Conservation (phyloP, 1,139 yeast genomes). For the Lipomyces yarrowii region DNA sequence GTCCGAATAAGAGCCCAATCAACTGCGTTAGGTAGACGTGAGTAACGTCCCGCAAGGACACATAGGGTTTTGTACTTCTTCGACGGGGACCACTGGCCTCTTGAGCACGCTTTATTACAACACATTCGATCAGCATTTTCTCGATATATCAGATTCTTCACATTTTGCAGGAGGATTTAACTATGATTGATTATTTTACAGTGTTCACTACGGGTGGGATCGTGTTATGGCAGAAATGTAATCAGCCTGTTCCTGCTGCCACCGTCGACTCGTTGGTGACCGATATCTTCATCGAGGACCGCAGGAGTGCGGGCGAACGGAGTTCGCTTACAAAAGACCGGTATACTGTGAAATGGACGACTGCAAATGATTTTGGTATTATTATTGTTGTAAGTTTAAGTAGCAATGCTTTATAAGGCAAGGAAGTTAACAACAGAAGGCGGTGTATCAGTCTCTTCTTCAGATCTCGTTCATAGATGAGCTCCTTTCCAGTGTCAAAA, state of each 20-base stretch:
- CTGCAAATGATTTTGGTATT: slow-evolving; percentile 42
- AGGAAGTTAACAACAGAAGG: slow-evolving; percentile 19
- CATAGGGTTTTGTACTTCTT: background rate
- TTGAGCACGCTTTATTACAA: no score
- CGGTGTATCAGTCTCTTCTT: slow-evolving; percentile 43
- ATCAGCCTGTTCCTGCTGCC: slow-evolving; percentile 48
- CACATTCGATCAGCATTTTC: background rate
- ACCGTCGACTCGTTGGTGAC: slow-evolving; percentile 56
- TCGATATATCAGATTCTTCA: background rate
- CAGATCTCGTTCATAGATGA: slow-evolving; percentile 44
- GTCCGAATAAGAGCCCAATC: background rate
- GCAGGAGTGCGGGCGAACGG: slow-evolving; percentile 24
- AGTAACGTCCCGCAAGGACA: no score
- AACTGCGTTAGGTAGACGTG: no score
- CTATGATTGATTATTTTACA: slow-evolving; percentile 59
- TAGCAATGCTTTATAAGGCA: slow-evolving; percentile 1
- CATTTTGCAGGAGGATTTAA: background rate
- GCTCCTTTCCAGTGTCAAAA: slow-evolving; percentile 41
- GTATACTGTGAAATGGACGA: slow-evolving; percentile 46
- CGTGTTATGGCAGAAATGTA: slow-evolving; percentile 56
- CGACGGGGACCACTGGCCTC: no score
- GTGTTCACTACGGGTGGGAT: slow-evolving; percentile 61
- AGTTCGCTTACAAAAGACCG: slow-evolving; percentile 36
- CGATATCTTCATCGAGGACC: slow-evolving; percentile 51
- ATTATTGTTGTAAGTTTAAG: slow-evolving; percentile 38